These are phyloP conservation scores for Dactylonectria macrodidyma DNA, from an alignment of 2,329 filamentous ascomycete genomes.

Conservation along the genomic window DNA sequence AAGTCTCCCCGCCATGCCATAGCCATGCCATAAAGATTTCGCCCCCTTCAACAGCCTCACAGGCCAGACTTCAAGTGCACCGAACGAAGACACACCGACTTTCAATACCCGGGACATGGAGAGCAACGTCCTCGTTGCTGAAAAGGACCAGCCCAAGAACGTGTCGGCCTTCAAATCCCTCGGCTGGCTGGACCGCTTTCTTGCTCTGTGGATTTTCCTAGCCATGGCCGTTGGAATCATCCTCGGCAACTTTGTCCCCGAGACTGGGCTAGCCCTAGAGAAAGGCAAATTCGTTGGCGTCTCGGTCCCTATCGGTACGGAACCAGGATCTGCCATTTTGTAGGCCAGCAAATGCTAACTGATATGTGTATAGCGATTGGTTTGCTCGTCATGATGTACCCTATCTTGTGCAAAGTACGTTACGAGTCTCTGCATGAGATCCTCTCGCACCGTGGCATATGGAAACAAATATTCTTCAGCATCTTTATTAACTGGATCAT, in stretches of 20 bases:
- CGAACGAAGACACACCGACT: conserved; percentile 6
- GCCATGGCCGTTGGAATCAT: conserved; percentile 84
- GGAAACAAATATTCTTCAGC: conserved; percentile 84
- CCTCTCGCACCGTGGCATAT: conserved; percentile 73
- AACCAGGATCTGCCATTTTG: not conserved
- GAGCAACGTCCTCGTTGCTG: not conserved
- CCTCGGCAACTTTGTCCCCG: conserved; percentile 81
- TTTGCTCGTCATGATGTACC: conserved; percentile 94
- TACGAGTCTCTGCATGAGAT: conserved; percentile 82
- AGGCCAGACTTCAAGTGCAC: conserved; percentile 16
- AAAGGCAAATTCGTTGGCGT: conserved; percentile 80
- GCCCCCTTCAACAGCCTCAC: not conserved
- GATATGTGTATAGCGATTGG: conserved; percentile 73
- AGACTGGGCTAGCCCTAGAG: conserved; percentile 73
- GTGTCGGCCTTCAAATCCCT: conserved; percentile 67
- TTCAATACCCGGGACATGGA: conserved; percentile 26
- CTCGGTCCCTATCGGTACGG: conserved; percentile 74
- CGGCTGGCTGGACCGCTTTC: conserved; percentile 73
- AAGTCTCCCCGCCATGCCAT: too few relatives aligned
- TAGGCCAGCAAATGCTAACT: not conserved
- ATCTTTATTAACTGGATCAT: conserved; percentile 87
- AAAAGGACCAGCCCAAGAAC: not conserved
- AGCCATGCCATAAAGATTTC: too few relatives aligned
- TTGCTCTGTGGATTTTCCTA: conserved; percentile 82
- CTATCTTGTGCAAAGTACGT: conserved; percentile 88